Conservation (phyloP, 2,329 filamentous ascomycete species). For the Colletotrichum noveboracense region DNA sequence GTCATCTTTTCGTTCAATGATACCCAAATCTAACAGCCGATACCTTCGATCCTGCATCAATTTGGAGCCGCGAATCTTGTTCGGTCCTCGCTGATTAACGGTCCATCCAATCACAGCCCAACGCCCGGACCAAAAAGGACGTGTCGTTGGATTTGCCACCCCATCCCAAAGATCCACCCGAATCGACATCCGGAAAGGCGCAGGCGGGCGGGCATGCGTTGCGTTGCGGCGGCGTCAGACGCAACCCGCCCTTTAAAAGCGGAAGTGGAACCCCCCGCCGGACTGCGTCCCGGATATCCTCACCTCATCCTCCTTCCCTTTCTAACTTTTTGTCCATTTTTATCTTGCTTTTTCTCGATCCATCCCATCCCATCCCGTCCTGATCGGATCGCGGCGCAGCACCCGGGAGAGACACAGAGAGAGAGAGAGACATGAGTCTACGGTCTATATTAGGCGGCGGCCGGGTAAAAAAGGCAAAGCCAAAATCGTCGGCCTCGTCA, state of each 20-base stretch:
- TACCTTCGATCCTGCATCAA: neutral
- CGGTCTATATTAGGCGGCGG: conserved; percentile 43
- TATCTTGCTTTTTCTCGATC: neutral
- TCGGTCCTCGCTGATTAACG: neutral
- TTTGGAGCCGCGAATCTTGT: neutral
- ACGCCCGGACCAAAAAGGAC: neutral
- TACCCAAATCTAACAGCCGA: neutral
- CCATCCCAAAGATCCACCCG: neutral
- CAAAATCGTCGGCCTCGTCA: conserved; percentile 26
- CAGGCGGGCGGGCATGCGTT: neutral
- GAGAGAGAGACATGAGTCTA: conserved; percentile 27
- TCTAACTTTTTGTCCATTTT: neutral
- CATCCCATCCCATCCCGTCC: neutral
- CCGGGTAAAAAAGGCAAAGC: conserved; percentile 36
- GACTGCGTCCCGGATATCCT: neutral
- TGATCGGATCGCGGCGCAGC: neutral
- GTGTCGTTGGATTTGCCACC: conserved; percentile 4
- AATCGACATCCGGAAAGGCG: conserved; percentile 13
- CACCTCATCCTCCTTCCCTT: neutral
- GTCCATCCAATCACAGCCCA: neutral
- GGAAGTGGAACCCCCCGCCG: neutral
- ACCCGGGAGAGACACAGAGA: neutral
- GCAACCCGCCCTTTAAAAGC: neutral
- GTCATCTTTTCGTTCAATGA: neutral
- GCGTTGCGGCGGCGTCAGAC: neutral